Percentiles rank a stretch among this genome's conserved stretches.
phyloP scores from a whole-genome alignment of 2,329 filamentous ascomycete species.

The Fusarium irregulare region DNA sequence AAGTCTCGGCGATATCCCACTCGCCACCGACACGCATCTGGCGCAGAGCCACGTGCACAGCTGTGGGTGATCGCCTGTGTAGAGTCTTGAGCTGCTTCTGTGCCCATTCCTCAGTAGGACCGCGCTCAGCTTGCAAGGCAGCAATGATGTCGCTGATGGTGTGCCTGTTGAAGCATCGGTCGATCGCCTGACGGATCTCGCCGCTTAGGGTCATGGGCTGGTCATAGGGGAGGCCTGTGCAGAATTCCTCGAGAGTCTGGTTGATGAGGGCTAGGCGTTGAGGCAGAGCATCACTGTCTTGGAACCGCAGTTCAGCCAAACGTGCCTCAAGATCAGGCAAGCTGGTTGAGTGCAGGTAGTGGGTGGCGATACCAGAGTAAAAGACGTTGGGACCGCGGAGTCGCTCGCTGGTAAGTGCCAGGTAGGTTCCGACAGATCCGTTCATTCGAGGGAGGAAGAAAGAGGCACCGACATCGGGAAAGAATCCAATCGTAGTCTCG shows the following conservation, averaged over 20 bases:
- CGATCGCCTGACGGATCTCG: conserved; percentile 80
- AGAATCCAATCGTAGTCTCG: conserved; percentile 98
- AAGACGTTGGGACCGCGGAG: conserved; percentile 87
- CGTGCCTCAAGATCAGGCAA: conserved; percentile 84
- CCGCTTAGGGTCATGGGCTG: conserved; percentile 76
- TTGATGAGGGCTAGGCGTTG: conserved; percentile 80
- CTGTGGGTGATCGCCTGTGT: conserved; percentile 82
- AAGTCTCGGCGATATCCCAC: conserved; percentile 88
- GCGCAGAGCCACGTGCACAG: conserved; percentile 83
- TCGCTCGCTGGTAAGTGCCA: conserved; percentile 89
- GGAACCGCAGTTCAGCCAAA: conserved; percentile 89
- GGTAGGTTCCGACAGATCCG: conserved; percentile 87
- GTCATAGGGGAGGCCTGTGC: conserved; percentile 83
- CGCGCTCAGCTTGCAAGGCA: conserved; percentile 68
- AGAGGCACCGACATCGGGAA: conserved; percentile 95
- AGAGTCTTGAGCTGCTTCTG: conserved; percentile 80
- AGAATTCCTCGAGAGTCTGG: conserved; percentile 90
- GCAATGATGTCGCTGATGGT: conserved; percentile 76
- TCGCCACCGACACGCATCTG: conserved; percentile 80
- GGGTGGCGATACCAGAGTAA: conserved; percentile 91
- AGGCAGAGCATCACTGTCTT: conserved; percentile 74
- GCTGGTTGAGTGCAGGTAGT: conserved; percentile 93
- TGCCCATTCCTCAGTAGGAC: conserved; percentile 77
- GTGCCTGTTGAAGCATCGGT: conserved; percentile 80
- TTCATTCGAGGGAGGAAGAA: conserved; percentile 95